Conservation (phyloP, 2,329 filamentous ascomycete genomes). For the Colletotrichum tamarilloi region DNA sequence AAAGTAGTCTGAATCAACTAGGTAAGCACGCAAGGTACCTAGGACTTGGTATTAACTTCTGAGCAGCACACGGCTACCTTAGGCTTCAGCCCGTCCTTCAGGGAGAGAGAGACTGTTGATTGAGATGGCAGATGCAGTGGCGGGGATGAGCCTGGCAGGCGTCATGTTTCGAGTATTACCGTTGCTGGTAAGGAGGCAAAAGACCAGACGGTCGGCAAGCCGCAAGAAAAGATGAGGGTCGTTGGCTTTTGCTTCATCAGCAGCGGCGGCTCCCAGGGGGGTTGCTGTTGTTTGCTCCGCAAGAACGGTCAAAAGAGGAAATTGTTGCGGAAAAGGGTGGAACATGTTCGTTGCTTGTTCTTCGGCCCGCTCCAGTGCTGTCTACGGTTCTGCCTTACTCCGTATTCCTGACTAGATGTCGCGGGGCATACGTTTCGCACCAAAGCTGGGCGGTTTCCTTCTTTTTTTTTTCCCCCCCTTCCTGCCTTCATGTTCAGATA, state of each 20-base stretch:
- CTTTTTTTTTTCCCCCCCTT: not conserved
- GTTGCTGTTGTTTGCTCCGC: not conserved
- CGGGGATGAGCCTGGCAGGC: slow-evolving; percentile 16
- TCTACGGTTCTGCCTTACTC: too few relatives aligned
- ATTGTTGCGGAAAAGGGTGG: slow-evolving; percentile 23
- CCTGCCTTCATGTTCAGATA: too few relatives aligned
- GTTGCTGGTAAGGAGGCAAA: not conserved
- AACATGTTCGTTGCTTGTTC: not conserved
- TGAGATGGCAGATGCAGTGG: slow-evolving; percentile 27
- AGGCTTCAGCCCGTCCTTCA: not conserved
- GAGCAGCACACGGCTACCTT: not conserved
- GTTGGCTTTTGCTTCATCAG: slow-evolving; percentile 17
- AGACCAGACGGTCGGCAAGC: not conserved
- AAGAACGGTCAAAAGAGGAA: slow-evolving; percentile 30
- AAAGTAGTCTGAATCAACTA: not conserved
- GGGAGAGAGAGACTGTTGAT: not conserved
- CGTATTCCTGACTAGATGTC: too few relatives aligned
- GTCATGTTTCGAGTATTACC: not conserved
- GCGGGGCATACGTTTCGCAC: not conserved
- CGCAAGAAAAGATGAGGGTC: slow-evolving; percentile 2
- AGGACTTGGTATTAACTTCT: not conserved
- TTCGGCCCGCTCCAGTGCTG: not conserved
- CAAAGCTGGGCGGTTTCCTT: not conserved
- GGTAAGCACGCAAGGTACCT: not conserved
- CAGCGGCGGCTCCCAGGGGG: slow-evolving; percentile 13